Conservation (phyloP, 1,139 yeast species). For the Tardiomyces depauwii region DNA sequence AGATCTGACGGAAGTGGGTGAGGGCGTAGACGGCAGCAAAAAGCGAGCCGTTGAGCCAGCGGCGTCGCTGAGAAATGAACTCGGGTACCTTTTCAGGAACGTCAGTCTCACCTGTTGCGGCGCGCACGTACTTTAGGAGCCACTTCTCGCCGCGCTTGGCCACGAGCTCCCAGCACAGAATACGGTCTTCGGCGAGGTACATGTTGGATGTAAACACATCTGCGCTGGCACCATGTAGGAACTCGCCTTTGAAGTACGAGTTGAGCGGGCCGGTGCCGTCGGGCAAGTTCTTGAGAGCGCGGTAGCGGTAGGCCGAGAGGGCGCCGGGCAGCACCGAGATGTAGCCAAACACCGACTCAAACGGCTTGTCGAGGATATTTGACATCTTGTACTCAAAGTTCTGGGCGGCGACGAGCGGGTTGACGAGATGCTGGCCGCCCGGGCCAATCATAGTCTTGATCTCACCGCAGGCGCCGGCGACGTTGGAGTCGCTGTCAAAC, state of each 20-base stretch:
- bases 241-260: constrained; percentile 86
- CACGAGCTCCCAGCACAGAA: constrained; percentile 92
- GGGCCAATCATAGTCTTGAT: constrained; percentile 90
- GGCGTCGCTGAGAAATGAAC: constrained; percentile 86
- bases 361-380: constrained; percentile 86
- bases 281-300: constrained; percentile 72
- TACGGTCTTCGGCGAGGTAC: constrained; percentile 97
- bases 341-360: constrained; percentile 88
- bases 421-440: constrained; percentile 64
- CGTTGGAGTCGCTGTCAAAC: constrained; percentile 88
- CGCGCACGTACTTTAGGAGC: constrained; percentile 87
- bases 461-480: constrained; percentile 98
- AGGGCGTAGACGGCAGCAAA: constrained; percentile 91
- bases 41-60: constrained; percentile 97
- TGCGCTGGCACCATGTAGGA: constrained; percentile 37
- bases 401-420: constrained; percentile 93
- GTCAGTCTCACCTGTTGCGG: constrained; percentile 95
- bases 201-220: constrained; percentile 93
- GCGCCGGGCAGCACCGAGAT: constrained; percentile 96
- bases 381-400: constrained; percentile 96
- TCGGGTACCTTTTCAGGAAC: constrained; percentile 89
- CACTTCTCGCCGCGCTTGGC: constrained; percentile 81
- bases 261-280: constrained; percentile 90
- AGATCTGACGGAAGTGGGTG: constrained; percentile 64
- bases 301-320: constrained; percentile 82